Evolutionary conservation across 2,329 filamentous ascomycete genomes (phyloP).

Genomic region (Xylaria hypoxylon): DNA sequence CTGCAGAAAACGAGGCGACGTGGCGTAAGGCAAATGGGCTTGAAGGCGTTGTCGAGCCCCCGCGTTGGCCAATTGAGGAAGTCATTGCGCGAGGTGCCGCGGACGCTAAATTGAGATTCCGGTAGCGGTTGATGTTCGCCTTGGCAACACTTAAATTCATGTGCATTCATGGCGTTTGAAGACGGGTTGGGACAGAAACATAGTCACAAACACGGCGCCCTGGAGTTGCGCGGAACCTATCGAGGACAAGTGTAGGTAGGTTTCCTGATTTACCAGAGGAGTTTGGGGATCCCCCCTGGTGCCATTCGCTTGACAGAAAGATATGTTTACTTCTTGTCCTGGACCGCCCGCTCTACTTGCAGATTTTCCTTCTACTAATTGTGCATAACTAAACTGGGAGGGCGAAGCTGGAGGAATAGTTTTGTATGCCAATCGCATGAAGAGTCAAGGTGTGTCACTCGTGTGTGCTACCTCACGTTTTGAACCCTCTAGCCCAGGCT

Average conservation of each 20-base stretch:
- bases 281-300: conserved; percentile 40
- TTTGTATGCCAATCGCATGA: conserved; percentile 37
- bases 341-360: conserved; percentile 40
- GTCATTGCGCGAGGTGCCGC: conserved; percentile 79
- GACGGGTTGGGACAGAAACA: conserved; percentile 40
- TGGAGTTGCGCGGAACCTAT: conserved; percentile 48
- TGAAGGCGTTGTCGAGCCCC: conserved; percentile 74
- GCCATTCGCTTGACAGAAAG: conserved; percentile 46
- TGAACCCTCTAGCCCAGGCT: conserved; percentile 1
- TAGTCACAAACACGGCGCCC: conserved; percentile 48
- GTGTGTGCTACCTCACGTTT: conserved; percentile 38
- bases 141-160: conserved; percentile 38
- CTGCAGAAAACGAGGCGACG: conserved; percentile 76
- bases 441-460: conserved; percentile 42
- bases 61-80: conserved; percentile 87
- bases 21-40: conserved; percentile 37
- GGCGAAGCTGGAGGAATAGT: conserved; percentile 39
- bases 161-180: conserved; percentile 47
- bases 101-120: conserved; percentile 78
- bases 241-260: conserved; percentile 40
- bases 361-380: no score
- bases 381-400: conserved; percentile 33
- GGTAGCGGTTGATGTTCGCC: conserved; percentile 58
- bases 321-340: conserved; percentile 48
- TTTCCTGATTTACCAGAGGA: conserved; percentile 41